Conservation (phyloP, 2,329 filamentous ascomycete genomes). For the Beauveria medogensis region DNA sequence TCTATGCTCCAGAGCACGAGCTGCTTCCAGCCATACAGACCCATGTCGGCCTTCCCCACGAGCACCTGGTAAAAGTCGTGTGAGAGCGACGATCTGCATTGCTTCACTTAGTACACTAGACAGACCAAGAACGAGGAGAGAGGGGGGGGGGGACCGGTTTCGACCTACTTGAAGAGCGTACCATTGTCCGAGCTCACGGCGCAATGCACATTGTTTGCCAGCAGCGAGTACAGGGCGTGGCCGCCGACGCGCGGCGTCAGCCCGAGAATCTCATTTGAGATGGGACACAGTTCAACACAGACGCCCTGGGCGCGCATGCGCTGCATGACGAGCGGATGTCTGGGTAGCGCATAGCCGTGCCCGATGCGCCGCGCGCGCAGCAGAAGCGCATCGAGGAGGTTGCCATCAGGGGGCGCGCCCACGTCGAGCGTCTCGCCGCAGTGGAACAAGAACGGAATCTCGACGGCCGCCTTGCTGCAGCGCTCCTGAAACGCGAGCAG, state of each 20-base stretch:
- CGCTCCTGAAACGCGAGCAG: conserved; percentile 47
- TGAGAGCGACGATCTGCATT: conserved; percentile 55
- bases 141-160: too few species aligned
- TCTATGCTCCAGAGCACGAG: conserved; percentile 55
- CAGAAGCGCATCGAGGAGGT: conserved; percentile 60
- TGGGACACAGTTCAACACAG: conserved; percentile 69
- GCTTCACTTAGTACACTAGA: too few species aligned
- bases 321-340: conserved; percentile 59
- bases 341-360: conserved; percentile 62
- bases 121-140: neutral
- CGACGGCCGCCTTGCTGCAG: conserved; percentile 38
- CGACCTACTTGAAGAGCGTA: conserved; percentile 56
- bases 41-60: conserved; percentile 59
- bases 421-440: conserved; percentile 67
- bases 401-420: conserved; percentile 56
- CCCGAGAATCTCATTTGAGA: conserved; percentile 68
- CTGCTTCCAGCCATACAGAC: conserved; percentile 63
- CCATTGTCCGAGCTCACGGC: conserved; percentile 70
- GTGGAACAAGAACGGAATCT: conserved; percentile 68
- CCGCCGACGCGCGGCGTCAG: conserved; percentile 57
- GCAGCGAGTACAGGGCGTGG: conserved; percentile 58
- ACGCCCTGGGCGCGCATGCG: conserved; percentile 55
- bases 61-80: conserved; percentile 74
- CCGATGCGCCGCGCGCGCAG: conserved; percentile 62
- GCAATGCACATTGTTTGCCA: conserved; percentile 67